Evolutionary conservation across 2,329 filamentous ascomycete genomes (phyloP).

Genomic region (Plenodomus lindquistii): DNA sequence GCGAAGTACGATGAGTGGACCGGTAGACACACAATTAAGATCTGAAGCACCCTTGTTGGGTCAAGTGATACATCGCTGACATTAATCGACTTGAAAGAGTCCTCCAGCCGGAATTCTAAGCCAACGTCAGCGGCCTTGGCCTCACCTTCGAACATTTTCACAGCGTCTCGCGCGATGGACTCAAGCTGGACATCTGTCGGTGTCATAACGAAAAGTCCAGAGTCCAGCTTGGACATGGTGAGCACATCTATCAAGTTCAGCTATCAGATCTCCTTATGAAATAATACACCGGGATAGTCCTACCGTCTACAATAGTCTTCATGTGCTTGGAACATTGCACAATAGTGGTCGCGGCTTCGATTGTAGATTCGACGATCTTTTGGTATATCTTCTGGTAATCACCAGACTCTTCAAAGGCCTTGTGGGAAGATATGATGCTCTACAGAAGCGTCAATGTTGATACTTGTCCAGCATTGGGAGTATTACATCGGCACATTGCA

Average conservation of each 20-base stretch:
- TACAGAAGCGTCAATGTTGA: background rate
- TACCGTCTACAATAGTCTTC: conserved; percentile 51
- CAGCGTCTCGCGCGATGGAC: conserved; percentile 36
- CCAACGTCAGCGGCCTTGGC: conserved; percentile 34
- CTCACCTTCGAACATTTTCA: conserved; percentile 47
- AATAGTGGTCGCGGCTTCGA: conserved; percentile 49
- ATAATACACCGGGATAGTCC: background rate
- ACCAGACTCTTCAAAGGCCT: conserved; percentile 3
- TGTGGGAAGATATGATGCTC: conserved; percentile 22
- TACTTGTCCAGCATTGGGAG: conserved; percentile 18
- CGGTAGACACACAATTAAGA: conserved; percentile 21
- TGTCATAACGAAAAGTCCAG: conserved; percentile 46
- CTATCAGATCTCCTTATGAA: background rate
- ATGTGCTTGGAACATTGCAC: conserved; percentile 51
- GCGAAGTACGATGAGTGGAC: no score
- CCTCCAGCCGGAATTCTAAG: conserved; percentile 37
- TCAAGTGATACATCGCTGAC: conserved; percentile 48
- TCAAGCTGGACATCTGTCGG: conserved; percentile 45
- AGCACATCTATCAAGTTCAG: conserved; percentile 39
- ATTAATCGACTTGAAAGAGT: conserved; percentile 38
- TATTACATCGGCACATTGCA: conserved; percentile 48
- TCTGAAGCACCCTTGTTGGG: conserved; percentile 47
- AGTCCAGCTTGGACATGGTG: conserved; percentile 51
- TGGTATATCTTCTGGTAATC: conserved; percentile 15
- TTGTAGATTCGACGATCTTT: conserved; percentile 18